Base-by-base conservation (phyloP, 495 filamentous ascomycete species). In the Talaromyces borbonicus region DNA sequence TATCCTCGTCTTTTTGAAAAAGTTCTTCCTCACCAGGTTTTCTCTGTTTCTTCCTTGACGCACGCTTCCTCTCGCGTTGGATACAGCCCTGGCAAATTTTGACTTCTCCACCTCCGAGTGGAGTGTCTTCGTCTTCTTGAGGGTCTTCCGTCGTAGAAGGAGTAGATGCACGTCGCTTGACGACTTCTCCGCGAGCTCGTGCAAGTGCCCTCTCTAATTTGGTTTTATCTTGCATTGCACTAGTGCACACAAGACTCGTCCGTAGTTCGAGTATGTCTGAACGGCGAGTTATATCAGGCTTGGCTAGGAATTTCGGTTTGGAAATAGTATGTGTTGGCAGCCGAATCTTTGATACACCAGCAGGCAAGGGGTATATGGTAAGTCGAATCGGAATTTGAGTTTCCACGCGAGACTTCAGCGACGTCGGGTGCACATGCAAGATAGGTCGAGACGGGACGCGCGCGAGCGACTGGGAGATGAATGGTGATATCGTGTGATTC, bases 381-480 rank as follows among this genome's bases (percentile, higher is more conserved):
- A 96, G 67, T 51, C 76, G 78, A 49, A 95, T 82, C 2, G 80
- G 79, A 48, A 95, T 94, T 57, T 97, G 90, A 0, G 90, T 97
- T 67, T 97, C 90, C 14, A 97, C 90, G 7, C 90, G 78, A 14
- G 90, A 94, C 63, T 96, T 97, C 46, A 75, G 58, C 8, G 81
- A 78, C 2, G 80, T 81, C 2, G 80, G 78, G 49, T 83, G 77
- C 38, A 87, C 71, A 7, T 63, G 74, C 27, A 80, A 59, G 31
- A 64, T 57, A 18, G 68, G 70, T 18, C 60, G 65, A 29, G 56
- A 49, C 1, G 53, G 48, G 22, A 51, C 48, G 8, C 59, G 52
- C 15, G 56, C 43, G 30, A 62, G 56, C 16, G 53, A 37, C 30
- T 42, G 56, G 18, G 37, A 50, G 31, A 57, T 65, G 3, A 56